These are phyloP conservation scores for Neurospora sp. DNA, from an alignment of 495 filamentous ascomycete genomes.

Conservation along the genomic window DNA sequence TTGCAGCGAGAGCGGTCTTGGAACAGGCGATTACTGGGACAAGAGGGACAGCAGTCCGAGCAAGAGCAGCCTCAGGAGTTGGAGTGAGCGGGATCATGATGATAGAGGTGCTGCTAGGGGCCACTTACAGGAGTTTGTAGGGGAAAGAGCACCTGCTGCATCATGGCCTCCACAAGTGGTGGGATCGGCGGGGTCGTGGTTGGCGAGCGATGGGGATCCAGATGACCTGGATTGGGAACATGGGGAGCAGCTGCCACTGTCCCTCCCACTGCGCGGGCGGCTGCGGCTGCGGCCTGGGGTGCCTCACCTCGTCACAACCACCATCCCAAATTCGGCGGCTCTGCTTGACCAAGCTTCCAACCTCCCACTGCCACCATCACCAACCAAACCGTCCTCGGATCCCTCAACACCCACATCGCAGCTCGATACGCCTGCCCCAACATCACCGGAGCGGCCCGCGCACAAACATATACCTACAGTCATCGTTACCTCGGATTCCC, in stretches of 20 bases:
- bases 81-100: not conserved
- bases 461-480: constrained; percentile 8
- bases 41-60: constrained; percentile 15
- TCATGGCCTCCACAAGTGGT: constrained; percentile 18
- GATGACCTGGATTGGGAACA: not conserved
- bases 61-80: constrained; percentile 10
- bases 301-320: constrained; percentile 4
- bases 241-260: constrained; percentile 7
- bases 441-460: constrained; percentile 11
- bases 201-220: not conserved
- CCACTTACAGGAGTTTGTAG: not conserved
- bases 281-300: constrained; percentile 3
- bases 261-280: constrained; percentile 2
- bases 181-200: not conserved
- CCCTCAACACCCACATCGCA: constrained; percentile 11
- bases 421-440: constrained; percentile 18
- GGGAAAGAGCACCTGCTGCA: constrained; percentile 10
- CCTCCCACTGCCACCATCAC: constrained; percentile 29
- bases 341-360: constrained; percentile 23
- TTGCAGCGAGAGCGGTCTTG: not conserved
- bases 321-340: not conserved
- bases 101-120: not conserved
- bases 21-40: constrained; percentile 21
- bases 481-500: constrained; percentile 14
- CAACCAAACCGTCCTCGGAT: constrained; percentile 21